Base-by-base conservation (phyloP, 257 asterid species). In the Fraxinus quadrangulata region DNA sequence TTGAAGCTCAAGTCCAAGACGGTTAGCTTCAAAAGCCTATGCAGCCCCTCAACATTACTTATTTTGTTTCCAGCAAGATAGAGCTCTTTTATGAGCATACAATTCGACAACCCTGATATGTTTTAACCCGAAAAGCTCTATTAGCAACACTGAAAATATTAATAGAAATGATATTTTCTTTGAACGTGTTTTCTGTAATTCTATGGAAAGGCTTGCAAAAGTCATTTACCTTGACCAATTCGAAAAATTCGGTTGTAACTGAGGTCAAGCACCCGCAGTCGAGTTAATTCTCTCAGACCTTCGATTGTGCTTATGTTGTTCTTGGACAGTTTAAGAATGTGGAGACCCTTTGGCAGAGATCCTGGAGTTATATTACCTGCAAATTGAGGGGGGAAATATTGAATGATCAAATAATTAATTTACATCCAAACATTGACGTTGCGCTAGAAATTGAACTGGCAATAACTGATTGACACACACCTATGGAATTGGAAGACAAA, bases 21-120 rank as follows among this genome's bases (percentile, higher is more conserved):
- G 2, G 88, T 83, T 79, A 94, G 89, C 82, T 94, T 94, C 83
- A 90, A 73, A 63, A 89, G 97, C 61, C 98, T 81, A 75, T 94
- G 97, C 71, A 94, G 87, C 78, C 98, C 97, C 80, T 94, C 97
- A 17, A 90, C 90, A 2, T 83, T 75, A 42, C 97, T 94, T 70
- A 94, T 85, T 89, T 92, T 94, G 91, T 94, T 94, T 59, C 97
- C 98, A 5, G 92, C 85, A 6, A 94, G 90, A 84, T 88, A 88
- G 14, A 92, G 96, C 83, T 94, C 97, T 74, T 92, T 94, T 73
- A 94, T 79, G 10, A 86, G 87, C 2, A 84, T 84, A 72, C 97
- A 92, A 56, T 77, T 88, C 5, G 98, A 89, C 71, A 94, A 75
- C 71, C 97, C 98, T 93, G 83, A 34, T 37, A 33, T 26, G 21